Percentiles rank a stretch among this genome's conserved stretches.
These are phyloP conservation scores for Phytophthora idaei DNA, from an alignment of 352 stramenopile species.

Conservation along the genomic window DNA sequence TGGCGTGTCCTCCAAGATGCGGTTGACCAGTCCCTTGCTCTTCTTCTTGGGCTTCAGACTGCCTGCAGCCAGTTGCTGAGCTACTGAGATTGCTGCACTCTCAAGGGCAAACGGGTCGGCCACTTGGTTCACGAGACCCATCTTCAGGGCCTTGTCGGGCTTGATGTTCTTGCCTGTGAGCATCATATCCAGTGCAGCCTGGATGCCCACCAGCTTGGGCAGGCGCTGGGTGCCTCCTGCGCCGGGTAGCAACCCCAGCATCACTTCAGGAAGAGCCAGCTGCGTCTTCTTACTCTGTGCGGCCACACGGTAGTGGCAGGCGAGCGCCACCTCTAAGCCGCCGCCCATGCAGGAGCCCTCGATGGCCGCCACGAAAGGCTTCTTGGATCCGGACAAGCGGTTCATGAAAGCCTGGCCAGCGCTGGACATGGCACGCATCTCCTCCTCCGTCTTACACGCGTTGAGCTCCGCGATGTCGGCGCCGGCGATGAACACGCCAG, in stretches of 20 bases:
- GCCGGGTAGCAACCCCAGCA: conserved; percentile 97
- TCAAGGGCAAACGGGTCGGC: conserved; percentile 92
- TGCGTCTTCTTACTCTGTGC: conserved; percentile 96
- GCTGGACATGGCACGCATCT: conserved; percentile 92
- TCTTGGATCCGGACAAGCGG: conserved; percentile 91
- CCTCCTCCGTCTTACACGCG: conserved; percentile 84
- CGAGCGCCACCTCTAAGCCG: conserved; percentile 96
- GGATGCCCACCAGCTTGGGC: conserved; percentile 92
- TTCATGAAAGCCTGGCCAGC: conserved; percentile 95
- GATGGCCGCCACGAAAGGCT: conserved; percentile 96
- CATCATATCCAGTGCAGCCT: conserved; percentile 97
- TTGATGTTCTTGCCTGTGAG: conserved; percentile 97
- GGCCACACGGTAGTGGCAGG: conserved; percentile 98
- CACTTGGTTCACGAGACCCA: conserved; percentile 97
- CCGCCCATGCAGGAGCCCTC: conserved; percentile 96
- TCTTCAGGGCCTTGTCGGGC: conserved; percentile 96
- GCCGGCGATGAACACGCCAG: conserved; percentile 97
- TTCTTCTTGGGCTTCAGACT: conserved; percentile 94
- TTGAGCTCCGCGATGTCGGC: conserved; percentile 97
- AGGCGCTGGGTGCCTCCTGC: conserved; percentile 98
- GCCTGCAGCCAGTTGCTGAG: conserved; percentile 89
- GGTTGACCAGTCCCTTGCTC: conserved; percentile 82
- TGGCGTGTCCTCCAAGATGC: conserved; percentile 95
- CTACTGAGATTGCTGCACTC: conserved; percentile 89
- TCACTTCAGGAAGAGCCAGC: conserved; percentile 96